Evolutionary conservation across 768 basidiomycete genomes (phyloP).

Genomic region (Podaxis pistillaris): DNA sequence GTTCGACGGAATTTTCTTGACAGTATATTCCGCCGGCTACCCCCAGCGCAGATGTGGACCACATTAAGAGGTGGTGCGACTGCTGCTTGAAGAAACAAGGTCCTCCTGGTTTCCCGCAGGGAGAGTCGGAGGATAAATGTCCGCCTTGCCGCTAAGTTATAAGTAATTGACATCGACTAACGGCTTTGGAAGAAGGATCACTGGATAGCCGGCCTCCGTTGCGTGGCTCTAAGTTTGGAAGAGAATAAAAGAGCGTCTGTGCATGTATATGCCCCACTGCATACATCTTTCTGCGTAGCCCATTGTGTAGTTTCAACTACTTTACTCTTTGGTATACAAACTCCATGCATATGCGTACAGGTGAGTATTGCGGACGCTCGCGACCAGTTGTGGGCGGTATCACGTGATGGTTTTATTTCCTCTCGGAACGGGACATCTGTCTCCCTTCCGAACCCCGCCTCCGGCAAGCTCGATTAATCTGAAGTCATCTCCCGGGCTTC

Average conservation of each 20-base stretch:
- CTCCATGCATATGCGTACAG: no score
- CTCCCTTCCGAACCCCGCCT: no score
- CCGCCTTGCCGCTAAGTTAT: slow-evolving; percentile 29
- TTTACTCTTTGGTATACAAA: no score
- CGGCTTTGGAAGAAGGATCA: slow-evolving; percentile 25
- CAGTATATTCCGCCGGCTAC: slow-evolving; percentile 65
- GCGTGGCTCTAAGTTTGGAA: background rate
- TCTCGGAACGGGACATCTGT: no score
- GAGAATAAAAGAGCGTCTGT: background rate
- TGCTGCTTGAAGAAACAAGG: slow-evolving; percentile 57
- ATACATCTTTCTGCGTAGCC: no score
- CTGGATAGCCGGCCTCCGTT: background rate
- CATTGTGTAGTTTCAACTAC: no score
- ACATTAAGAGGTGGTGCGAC: slow-evolving; percentile 61
- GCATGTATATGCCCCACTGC: background rate
- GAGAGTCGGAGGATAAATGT: slow-evolving; percentile 35
- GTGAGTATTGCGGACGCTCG: no score
- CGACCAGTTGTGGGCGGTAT: no score
- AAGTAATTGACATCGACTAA: slow-evolving; percentile 31
- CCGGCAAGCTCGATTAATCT: background rate
- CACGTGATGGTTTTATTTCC: no score
- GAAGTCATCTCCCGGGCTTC: background rate
- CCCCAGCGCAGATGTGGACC: slow-evolving; percentile 58
- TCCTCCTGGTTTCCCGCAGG: slow-evolving; percentile 70
- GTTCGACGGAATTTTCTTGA: background rate